phyloP scores from a whole-genome alignment of 2,329 filamentous ascomycete genomes.

The Dendryphion nanum region DNA sequence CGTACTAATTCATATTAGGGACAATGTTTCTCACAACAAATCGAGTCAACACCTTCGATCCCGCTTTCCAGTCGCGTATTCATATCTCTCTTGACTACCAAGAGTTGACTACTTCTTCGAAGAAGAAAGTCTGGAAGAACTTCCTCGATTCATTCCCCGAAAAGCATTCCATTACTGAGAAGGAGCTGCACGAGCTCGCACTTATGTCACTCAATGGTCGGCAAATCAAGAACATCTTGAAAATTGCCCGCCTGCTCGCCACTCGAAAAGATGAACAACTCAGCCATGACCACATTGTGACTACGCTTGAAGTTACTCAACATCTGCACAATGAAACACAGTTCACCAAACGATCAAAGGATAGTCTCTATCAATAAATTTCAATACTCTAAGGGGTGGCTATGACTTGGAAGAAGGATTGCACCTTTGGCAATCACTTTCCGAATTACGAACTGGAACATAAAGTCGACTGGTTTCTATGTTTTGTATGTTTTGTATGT shows the following conservation, averaged over 20 bases:
- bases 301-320: slow-evolving; percentile 40
- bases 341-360: slow-evolving; percentile 26
- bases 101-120: slow-evolving; percentile 39
- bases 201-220: slow-evolving; percentile 40
- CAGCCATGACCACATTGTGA: slow-evolving; percentile 30
- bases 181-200: slow-evolving; percentile 33
- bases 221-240: slow-evolving; percentile 46
- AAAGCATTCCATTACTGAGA: slow-evolving; percentile 31
- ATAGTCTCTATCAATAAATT: slow-evolving; percentile 22
- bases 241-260: slow-evolving; percentile 38
- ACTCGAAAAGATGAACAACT: slow-evolving; percentile 18
- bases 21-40: slow-evolving; percentile 40
- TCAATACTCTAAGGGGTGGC: too few relatives aligned
- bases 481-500: too few relatives aligned
- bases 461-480: too few relatives aligned
- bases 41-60: slow-evolving; percentile 45
- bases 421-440: too few relatives aligned
- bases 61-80: slow-evolving; percentile 49
- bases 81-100: slow-evolving; percentile 46
- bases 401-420: too few relatives aligned
- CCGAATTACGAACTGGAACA: too few relatives aligned
- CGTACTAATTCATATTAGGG: slow-evolving; percentile 9
- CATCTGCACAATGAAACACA: slow-evolving; percentile 40
- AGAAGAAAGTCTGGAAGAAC: slow-evolving; percentile 47
- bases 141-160: slow-evolving; percentile 36